These are phyloP conservation scores for Avena eriantha DNA, from an alignment of 176 grass and related monocot species.

Conservation along the genomic window DNA sequence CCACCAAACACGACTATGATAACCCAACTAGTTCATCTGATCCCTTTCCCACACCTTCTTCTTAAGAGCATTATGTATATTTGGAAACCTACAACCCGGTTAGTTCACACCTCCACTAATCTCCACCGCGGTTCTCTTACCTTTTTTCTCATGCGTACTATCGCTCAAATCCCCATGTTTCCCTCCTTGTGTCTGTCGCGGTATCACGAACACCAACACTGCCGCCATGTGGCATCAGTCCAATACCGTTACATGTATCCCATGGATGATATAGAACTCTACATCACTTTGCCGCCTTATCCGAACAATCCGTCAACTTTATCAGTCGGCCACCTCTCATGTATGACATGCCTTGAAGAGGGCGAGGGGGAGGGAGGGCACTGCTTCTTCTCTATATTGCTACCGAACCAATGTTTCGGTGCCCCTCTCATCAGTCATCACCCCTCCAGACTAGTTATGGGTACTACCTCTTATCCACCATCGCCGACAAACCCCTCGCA, in stretches of 20 bases:
- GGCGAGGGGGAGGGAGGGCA: neutral
- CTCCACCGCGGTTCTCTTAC: neutral
- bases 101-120: too few species aligned
- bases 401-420: neutral
- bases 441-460: neutral
- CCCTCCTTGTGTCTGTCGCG: neutral
- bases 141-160: neutral
- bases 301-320: neutral
- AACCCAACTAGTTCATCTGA: too few species aligned
- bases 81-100: too few species aligned
- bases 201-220: neutral
- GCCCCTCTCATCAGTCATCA: neutral
- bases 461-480: neutral
- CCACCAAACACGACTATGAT: too few species aligned
- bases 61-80: too few species aligned
- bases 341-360: neutral
- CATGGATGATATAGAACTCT: neutral
- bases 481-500: neutral
- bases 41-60: too few species aligned
- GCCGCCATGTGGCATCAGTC: neutral
- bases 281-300: neutral
- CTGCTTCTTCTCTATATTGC: neutral
- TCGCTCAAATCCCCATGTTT: neutral
- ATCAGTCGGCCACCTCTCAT: neutral
- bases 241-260: neutral